These are phyloP conservation scores for Papiliotrema nemorosa DNA, from an alignment of 1,284 basidiomycete species.

Conservation along the genomic window DNA sequence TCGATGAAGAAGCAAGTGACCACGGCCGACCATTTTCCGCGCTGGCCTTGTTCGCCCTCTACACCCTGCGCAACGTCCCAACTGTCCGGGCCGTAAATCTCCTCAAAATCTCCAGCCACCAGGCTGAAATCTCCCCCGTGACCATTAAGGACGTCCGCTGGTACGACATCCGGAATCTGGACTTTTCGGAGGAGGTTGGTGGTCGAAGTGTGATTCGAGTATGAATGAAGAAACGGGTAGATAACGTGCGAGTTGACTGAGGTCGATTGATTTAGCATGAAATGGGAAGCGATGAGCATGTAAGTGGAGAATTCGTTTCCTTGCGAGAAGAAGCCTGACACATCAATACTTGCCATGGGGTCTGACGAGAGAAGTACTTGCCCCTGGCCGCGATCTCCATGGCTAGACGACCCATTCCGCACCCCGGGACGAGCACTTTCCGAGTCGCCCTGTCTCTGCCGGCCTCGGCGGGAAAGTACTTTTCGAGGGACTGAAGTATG, in stretches of 20 bases:
- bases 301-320: conserved; percentile 93
- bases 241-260: conserved; percentile 64
- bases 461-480: conserved; percentile 56
- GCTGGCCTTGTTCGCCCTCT: conserved; percentile 51
- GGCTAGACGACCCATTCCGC: conserved; percentile 77
- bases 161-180: conserved; percentile 75
- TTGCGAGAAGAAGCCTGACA: conserved; percentile 73
- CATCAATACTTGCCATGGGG: too few relatives aligned
- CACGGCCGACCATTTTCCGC: conserved; percentile 79
- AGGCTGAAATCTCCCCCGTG: conserved; percentile 60
- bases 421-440: conserved; percentile 81
- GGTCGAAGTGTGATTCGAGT: conserved; percentile 69
- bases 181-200: conserved; percentile 64
- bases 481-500: conserved; percentile 67
- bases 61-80: conserved; percentile 50
- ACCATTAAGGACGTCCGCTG: conserved; percentile 63
- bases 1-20: conserved; percentile 98
- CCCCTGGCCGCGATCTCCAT: conserved; percentile 80
- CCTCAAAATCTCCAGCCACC: conserved; percentile 89
- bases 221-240: conserved; percentile 84
- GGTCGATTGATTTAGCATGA: conserved; percentile 74
- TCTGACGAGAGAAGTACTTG: conserved; percentile 40
- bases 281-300: conserved; percentile 81
- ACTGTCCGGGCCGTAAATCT: conserved; percentile 65
- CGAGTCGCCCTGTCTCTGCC: conserved; percentile 22